phyloP scores from a whole-genome alignment of 2,329 filamentous ascomycete genomes.

The Ophiostoma ulmi region DNA sequence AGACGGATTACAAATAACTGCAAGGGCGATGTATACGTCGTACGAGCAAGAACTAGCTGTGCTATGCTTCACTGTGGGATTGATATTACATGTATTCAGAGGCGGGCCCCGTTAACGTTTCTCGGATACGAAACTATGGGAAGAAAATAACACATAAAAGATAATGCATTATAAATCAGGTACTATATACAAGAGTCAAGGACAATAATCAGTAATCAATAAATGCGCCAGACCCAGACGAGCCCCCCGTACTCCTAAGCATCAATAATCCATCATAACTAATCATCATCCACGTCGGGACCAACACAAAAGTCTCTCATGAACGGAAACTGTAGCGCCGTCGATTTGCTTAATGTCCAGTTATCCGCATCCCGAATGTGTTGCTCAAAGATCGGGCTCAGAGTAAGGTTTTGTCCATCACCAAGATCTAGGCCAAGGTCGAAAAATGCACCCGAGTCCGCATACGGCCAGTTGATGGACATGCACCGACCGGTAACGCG shows the following conservation, averaged over 20 bases:
- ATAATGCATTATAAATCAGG: not conserved
- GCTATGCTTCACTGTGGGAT: too few species aligned
- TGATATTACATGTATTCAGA: too few species aligned
- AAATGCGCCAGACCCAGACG: not conserved
- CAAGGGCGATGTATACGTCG: too few species aligned
- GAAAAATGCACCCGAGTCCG: conserved; percentile 20
- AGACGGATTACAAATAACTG: too few species aligned
- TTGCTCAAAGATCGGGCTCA: conserved; percentile 24
- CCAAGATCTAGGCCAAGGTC: conserved; percentile 16
- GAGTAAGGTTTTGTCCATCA: conserved; percentile 21
- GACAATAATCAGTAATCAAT: not conserved
- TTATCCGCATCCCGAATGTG: conserved; percentile 21
- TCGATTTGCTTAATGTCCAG: conserved; percentile 19
- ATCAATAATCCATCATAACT: not conserved
- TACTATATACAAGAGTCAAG: not conserved
- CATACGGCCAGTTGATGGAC: conserved; percentile 25
- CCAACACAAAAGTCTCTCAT: conserved; percentile 9
- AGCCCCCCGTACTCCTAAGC: not conserved
- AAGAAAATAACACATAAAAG: not conserved
- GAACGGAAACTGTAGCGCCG: conserved; percentile 12
- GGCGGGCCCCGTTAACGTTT: too few species aligned
- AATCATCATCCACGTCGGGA: not conserved
- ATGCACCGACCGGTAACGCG: conserved; percentile 17
- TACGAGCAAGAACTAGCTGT: too few species aligned
- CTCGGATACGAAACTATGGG: too few species aligned